phyloP scores from a whole-genome alignment of 2,329 filamentous ascomycete species.

The Cadophora sp. region DNA sequence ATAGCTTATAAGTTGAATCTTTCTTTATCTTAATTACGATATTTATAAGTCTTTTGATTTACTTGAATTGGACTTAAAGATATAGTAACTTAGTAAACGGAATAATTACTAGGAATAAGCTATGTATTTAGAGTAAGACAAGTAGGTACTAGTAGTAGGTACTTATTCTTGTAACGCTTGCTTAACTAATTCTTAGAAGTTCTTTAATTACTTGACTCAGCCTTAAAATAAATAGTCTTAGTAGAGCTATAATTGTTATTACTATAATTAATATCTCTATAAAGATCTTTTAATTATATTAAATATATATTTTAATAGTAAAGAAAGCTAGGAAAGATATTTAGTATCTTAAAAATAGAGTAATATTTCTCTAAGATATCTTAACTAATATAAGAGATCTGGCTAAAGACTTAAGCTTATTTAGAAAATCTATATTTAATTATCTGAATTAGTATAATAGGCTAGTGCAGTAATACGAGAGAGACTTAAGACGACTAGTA shows the following conservation, averaged over 20 bases:
- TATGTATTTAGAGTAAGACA: constrained; percentile 11
- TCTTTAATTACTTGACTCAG: not conserved
- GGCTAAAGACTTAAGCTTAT: constrained; percentile 8
- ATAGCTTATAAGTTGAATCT: constrained; percentile 6
- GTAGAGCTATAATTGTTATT: constrained; percentile 21
- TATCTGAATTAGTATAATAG: constrained; percentile 15
- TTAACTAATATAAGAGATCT: constrained; percentile 3
- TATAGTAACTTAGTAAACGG: not conserved
- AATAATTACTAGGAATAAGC: not conserved
- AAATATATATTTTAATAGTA: constrained; percentile 14
- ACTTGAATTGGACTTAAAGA: constrained; percentile 6
- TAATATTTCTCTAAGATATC: constrained; percentile 17
- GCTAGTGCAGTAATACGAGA: constrained; percentile 16
- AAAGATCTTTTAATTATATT: constrained; percentile 12
- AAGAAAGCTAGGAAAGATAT: constrained; percentile 24
- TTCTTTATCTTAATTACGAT: not conserved
- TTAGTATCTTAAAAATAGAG: constrained; percentile 9
- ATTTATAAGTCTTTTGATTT: constrained; percentile 6
- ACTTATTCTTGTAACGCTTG: not conserved
- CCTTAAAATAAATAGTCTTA: constrained; percentile 19
- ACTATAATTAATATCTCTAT: constrained; percentile 22
- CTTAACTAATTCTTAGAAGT: constrained; percentile 4
- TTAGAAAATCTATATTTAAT: constrained; percentile 15
- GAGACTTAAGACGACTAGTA: constrained; percentile 14
- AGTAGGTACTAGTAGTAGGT: not conserved